Evolutionary conservation across 495 filamentous ascomycete species (phyloP), one percentile per base, ranked within the genome.

Genomic region (Aspergillus mulundensis): DNA sequence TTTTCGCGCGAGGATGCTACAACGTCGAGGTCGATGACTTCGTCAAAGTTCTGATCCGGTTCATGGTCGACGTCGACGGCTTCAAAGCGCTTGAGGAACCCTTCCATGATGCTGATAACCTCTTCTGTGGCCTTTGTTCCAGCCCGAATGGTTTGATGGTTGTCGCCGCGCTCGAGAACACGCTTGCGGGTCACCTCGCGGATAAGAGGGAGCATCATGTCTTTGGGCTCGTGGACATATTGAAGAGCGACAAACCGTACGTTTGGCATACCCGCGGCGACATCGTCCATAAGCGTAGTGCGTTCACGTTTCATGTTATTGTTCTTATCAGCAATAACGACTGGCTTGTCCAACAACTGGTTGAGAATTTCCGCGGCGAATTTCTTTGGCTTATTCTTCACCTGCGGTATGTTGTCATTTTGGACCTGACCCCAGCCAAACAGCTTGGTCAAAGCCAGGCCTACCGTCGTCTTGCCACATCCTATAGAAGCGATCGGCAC

Each of bases 81-180:
- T 69, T 97, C 86, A 67, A 97, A 99, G 15, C 94, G 86, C 0
- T 72, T 57, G 42, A 98, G 75, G 74, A 99, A 99, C 34, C 91
- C 90, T 58, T 96, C 87, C 94, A 99, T 97, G 64, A 99, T 97
- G 8, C 83, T 83, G 20, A 90, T 76, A 32, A 93, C 84, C 66
- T 95, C 90, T 14, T 75, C 69, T 36, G 72, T 69, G 45, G 83
- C 74, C 62, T 85, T 82, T 30, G 80, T 83, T 12, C 84, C 86
- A 5, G 93, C 78, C 55, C 93, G 91, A 62, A 99, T 99, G 11
- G 93, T 97, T 68, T 99, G 94, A 63, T 99, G 94, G 65, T 97
- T 97, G 69, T 99, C 91, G 0, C 94, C 94, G 14, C 94, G 89
- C 0, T 80, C 75, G 20, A 97, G 73, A 0, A 99, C 90, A 12